Conservation (phyloP, 768 basidiomycete species). For the Leccinum disarticulatum region DNA sequence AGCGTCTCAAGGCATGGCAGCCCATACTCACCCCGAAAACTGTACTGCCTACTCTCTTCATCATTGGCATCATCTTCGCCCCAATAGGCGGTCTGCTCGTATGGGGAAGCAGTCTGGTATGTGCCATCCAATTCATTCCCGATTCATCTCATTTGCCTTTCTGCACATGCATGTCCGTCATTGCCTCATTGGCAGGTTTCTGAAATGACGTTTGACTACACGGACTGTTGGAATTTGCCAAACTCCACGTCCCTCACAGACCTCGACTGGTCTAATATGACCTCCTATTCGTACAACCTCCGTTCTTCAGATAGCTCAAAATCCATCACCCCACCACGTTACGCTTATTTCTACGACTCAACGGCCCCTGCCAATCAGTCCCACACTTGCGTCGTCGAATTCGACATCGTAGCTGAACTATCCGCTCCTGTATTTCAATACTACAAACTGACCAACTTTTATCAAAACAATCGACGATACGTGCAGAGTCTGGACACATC, state of each 20-base stretch:
- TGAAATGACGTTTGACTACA: conserved; percentile 95
- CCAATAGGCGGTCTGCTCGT: conserved; percentile 94
- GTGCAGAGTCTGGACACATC: conserved; percentile 86
- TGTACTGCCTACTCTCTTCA: conserved; percentile 93
- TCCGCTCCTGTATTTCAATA: conserved; percentile 81
- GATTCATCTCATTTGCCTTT: conserved; percentile 17
- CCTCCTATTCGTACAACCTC: conserved; percentile 64
- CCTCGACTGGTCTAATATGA: conserved; percentile 51
- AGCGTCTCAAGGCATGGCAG: conserved; percentile 99
- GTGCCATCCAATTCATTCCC: conserved; percentile 27
- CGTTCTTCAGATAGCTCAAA: conserved; percentile 55
- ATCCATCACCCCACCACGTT: conserved; percentile 57
- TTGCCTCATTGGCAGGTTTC: conserved; percentile 55
- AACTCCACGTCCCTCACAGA: conserved; percentile 34
- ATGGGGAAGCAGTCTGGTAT: conserved; percentile 77
- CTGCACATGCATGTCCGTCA: conserved; percentile 1
- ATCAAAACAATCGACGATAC: conserved; percentile 97
- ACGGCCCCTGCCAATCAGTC: conserved; percentile 43
- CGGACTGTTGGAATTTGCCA: conserved; percentile 73
- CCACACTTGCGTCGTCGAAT: conserved; percentile 74
- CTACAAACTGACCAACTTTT: conserved; percentile 96
- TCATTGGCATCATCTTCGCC: conserved; percentile 92
- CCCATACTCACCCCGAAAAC: conserved; percentile 98
- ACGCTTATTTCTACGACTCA: conserved; percentile 67
- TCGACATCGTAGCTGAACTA: conserved; percentile 79